Conservation (phyloP, 2,329 filamentous ascomycete genomes). For the Metarhizium brunneum region DNA sequence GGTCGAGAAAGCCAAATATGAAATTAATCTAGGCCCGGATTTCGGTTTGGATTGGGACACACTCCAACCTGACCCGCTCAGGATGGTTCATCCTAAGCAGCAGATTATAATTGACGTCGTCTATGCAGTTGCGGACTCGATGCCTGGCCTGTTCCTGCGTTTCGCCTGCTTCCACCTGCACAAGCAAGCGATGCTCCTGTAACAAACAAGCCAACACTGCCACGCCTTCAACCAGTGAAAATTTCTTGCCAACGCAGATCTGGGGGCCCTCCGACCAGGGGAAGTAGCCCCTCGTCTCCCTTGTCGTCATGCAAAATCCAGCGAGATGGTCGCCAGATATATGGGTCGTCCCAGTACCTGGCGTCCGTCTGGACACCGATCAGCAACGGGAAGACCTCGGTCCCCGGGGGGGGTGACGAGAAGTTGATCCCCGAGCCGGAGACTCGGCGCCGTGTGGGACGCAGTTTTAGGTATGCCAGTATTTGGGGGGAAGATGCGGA, state of each 20-base stretch:
- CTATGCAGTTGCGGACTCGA: neutral
- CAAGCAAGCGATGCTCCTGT: neutral
- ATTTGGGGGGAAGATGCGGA: constrained; percentile 28
- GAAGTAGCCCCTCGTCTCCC: neutral
- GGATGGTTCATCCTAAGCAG: neutral
- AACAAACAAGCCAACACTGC: neutral
- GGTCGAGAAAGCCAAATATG: too few species aligned
- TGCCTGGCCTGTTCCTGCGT: neutral
- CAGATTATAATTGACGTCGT: neutral
- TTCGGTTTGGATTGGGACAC: too few species aligned
- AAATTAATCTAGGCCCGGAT: too few species aligned
- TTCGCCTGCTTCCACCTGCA: neutral
- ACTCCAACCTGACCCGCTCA: neutral
- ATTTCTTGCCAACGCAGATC: neutral
- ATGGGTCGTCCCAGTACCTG: neutral
- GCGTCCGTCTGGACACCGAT: constrained; percentile 4
- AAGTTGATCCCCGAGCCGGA: constrained; percentile 1
- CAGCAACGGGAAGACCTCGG: constrained; percentile 4
- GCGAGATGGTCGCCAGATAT: neutral
- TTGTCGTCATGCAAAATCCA: neutral
- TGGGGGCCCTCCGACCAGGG: neutral
- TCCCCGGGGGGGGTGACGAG: constrained; percentile 5
- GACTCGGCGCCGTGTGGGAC: constrained; percentile 2
- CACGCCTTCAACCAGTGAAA: neutral
- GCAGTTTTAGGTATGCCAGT: constrained; percentile 19